phyloP scores from a whole-genome alignment of 1,284 basidiomycete species.

The Malassezia sp. region DNA sequence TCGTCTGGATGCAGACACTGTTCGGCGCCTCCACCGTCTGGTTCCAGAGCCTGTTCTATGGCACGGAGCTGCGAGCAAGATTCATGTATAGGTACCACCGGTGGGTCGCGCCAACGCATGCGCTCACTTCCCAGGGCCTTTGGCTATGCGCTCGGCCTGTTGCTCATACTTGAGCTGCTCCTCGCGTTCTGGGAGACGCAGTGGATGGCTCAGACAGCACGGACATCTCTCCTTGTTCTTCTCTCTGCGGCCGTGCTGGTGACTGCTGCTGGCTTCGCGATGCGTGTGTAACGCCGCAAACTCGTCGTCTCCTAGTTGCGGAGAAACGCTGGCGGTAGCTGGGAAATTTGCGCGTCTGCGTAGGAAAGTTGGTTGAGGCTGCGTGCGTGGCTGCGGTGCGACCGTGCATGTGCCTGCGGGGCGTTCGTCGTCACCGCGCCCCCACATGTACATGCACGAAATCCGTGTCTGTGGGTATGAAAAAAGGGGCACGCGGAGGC shows the following conservation, averaged over 20 bases:
- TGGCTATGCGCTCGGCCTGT: constrained; percentile 5
- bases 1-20: constrained; percentile 6
- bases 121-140: not conserved
- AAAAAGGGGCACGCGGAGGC: too few species aligned
- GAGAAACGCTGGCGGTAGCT: too few species aligned
- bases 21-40: constrained; percentile 5
- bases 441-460: too few species aligned
- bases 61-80: constrained; percentile 3
- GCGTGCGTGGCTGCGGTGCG: too few species aligned
- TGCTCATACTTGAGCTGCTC: constrained; percentile 2
- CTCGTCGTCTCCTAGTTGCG: too few species aligned
- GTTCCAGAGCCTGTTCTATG: not conserved
- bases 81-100: constrained; percentile 13
- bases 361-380: too few species aligned
- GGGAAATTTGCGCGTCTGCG: too few species aligned
- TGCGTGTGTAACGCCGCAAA: constrained; percentile 5
- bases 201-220: not conserved
- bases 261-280: not conserved
- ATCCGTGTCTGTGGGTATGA: too few species aligned
- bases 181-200: constrained; percentile 12
- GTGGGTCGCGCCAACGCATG: constrained; percentile 4
- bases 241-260: not conserved
- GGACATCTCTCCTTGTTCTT: not conserved
- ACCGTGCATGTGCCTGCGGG: too few species aligned
- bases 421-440: too few species aligned